Percentiles rank a stretch among this genome's conserved stretches.
phyloP scores from a whole-genome alignment of 2,329 filamentous ascomycete species.

The Karstenula rhodostoma region DNA sequence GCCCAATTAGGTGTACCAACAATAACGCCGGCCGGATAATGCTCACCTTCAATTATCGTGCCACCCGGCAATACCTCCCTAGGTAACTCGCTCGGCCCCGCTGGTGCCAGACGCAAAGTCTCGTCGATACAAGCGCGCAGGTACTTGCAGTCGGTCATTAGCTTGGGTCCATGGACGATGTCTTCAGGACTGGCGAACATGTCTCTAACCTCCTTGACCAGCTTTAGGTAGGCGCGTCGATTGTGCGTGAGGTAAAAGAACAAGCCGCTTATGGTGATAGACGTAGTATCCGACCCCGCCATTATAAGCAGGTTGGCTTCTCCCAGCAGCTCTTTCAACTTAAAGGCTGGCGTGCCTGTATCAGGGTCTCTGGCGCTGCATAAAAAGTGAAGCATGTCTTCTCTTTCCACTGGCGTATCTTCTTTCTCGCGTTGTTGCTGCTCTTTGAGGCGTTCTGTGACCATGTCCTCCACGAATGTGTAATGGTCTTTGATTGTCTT shows the following conservation, averaged over 20 bases:
- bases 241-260: constrained; percentile 25
- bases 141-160: constrained; percentile 18
- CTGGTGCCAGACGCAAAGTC: constrained; percentile 22
- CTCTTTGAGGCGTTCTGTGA: constrained; percentile 2
- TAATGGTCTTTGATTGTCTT: too few relatives aligned
- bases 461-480: too few relatives aligned
- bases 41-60: constrained; percentile 11
- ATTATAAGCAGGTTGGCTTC: constrained; percentile 16
- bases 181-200: constrained; percentile 16
- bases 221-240: constrained; percentile 6
- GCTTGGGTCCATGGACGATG: constrained; percentile 16
- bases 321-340: constrained; percentile 44
- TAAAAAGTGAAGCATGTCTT: constrained; percentile 47
- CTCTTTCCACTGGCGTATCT: constrained; percentile 25
- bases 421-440: background rate
- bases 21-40: constrained; percentile 21
- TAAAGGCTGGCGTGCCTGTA: constrained; percentile 40
- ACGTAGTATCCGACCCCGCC: constrained; percentile 18
- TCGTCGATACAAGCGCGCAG: constrained; percentile 27
- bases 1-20: constrained; percentile 25
- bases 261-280: constrained; percentile 14
- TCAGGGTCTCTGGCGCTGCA: constrained; percentile 50
- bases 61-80: constrained; percentile 2
- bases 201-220: constrained; percentile 19
- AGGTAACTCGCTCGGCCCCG: background rate